phyloP scores from a whole-genome alignment of 805 yeast genomes.

The Peterozyma toletana region DNA sequence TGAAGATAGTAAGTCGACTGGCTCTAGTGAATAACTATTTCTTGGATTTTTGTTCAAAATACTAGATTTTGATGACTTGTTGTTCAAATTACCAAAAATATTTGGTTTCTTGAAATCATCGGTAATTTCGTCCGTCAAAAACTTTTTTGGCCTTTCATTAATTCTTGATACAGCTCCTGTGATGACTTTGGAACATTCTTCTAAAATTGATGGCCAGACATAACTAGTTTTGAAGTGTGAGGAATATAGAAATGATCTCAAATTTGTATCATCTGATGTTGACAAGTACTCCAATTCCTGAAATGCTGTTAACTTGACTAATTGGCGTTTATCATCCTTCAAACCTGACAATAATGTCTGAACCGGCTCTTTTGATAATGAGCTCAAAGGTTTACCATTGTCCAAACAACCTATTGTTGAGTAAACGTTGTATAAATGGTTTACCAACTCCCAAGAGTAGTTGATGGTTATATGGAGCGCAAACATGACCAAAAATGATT shows the following conservation, averaged over 20 bases:
- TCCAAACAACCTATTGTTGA: conserved; percentile 68
- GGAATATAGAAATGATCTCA: conserved; percentile 48
- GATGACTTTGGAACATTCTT: conserved; percentile 52
- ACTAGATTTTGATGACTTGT: neutral
- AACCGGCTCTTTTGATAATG: conserved; percentile 53
- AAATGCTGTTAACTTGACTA: conserved; percentile 59
- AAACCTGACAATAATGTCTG: conserved; percentile 60
- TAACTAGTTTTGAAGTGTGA: conserved; percentile 36
- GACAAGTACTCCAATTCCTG: conserved; percentile 69
- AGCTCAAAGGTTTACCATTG: conserved; percentile 53
- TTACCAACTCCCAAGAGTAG: conserved; percentile 46
- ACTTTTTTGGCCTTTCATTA: neutral
- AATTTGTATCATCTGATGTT: conserved; percentile 35
- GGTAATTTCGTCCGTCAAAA: neutral
- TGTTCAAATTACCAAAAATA: conserved; percentile 19
- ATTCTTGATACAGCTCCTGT: conserved; percentile 38
- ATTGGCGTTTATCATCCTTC: conserved; percentile 35
- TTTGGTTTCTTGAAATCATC: conserved; percentile 4
- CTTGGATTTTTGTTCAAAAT: neutral
- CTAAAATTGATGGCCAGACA: conserved; percentile 53
- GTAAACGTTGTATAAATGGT: conserved; percentile 55
- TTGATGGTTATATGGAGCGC: conserved; percentile 27
- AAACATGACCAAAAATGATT: conserved; percentile 21
- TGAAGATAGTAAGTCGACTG: conserved; percentile 1
- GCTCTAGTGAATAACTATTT: conserved; percentile 4